Evolutionary conservation across 2,329 filamentous ascomycete genomes (phyloP), one percentile per base, ranked within the genome.

Genomic region (Colletotrichum cereale): DNA sequence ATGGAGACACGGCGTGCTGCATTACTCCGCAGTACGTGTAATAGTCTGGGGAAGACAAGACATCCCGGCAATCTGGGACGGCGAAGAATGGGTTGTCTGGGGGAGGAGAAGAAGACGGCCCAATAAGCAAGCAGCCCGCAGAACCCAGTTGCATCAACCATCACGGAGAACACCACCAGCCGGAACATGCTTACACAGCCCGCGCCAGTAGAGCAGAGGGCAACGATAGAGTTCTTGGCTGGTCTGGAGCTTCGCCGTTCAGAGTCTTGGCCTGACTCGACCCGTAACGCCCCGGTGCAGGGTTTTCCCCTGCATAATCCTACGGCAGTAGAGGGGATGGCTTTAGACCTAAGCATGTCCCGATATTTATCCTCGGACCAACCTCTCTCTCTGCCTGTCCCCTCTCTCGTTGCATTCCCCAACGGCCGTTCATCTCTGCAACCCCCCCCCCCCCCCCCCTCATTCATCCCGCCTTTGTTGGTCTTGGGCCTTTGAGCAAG

Each of bases 351-450:
- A 18, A n/a, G 16, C 44, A 29, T 24, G 31, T 60, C 55, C 71
- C 71, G 71, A 67, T 40, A 57, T 63, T 67, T 71, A 58, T 73
- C 71, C 67, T 73, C 67, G 67, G 71, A 73, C 48, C 36, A 47
- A 36, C 58, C 24, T 40, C 44, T 21, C 24, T 44, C 38, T 48
- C 47, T 18, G 47, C 36, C 24, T 44, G 34, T 31, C n/a, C n/a
- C 14, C 29, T 44, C 36, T 44, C 18, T 16, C 47, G 16, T 38
- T 14, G 24, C 40, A 42, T 8, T 62, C n/a, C 16, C 16, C 16
- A 5, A 5, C 16, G 16, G 5, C 40, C 6, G n/a, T n/a, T n/a
- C n/a, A n/a, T 3, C 38, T 40, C 42, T 44, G 6, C 16, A 6
- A 44, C 36, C 58, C n/a, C n/a, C n/a, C n/a, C n/a, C n/a, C n/a